These are phyloP conservation scores for Dovyalis caffra DNA, from an alignment of 345 rosid genomes.

Conservation along the genomic window DNA sequence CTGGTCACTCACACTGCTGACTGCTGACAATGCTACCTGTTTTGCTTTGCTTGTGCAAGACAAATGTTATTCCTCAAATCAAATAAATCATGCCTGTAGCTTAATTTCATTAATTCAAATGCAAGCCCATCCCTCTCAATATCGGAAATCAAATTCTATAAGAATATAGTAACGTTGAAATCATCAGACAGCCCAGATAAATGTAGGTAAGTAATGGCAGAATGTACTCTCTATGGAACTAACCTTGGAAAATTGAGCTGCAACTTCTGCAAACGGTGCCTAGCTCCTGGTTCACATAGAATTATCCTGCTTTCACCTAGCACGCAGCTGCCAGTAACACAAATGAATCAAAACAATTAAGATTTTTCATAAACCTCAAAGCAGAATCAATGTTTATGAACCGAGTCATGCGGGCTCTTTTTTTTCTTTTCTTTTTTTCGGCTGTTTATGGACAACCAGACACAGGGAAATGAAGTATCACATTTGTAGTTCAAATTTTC, in stretches of 20 bases:
- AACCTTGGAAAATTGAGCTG: conserved; percentile 95
- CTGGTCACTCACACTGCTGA: conserved; percentile 4
- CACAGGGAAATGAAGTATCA: not conserved
- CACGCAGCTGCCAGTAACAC: conserved; percentile 55
- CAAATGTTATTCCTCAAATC: not conserved
- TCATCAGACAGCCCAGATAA: not conserved
- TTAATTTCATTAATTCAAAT: not conserved
- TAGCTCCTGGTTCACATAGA: conserved; percentile 77
- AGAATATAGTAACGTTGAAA: not conserved
- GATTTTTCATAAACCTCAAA: not conserved
- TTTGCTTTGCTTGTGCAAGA: not conserved
- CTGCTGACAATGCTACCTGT: not conserved
- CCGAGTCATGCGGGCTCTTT: not conserved
- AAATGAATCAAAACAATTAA: not conserved
- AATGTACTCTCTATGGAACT: conserved; percentile 8
- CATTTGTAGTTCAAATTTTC: not conserved
- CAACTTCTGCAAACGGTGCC: conserved; percentile 82
- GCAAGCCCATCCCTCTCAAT: not conserved
- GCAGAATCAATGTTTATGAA: not conserved
- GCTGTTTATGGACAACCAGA: no score
- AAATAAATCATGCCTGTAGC: not conserved
- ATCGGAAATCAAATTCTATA: not conserved
- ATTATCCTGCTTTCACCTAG: conserved; percentile 91
- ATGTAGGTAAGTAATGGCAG: no score
- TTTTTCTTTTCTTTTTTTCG: not conserved